Percentiles rank a stretch among this genome's conserved stretches.
Conservation (phyloP, 805 yeast genomes). For the Monosporozyma unispora region DNA sequence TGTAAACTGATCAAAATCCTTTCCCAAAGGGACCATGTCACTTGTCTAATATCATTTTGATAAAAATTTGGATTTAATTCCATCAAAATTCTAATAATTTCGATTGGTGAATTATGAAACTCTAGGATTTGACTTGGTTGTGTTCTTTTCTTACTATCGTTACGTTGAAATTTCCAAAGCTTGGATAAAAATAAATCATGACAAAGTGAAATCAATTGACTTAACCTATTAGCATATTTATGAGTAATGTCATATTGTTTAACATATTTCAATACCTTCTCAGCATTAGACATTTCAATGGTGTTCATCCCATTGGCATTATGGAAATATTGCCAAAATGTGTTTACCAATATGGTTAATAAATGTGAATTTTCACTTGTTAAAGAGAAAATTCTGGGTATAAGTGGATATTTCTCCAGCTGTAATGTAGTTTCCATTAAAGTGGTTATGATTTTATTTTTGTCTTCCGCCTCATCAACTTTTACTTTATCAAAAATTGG, state of each 20-base stretch:
- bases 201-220: not conserved
- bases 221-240: not conserved
- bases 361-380: not conserved
- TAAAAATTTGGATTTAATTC: slow-evolving; percentile 50
- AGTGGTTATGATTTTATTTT: slow-evolving; percentile 3
- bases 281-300: slow-evolving; percentile 33
- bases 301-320: slow-evolving; percentile 34
- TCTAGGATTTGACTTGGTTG: slow-evolving; percentile 19
- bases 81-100: slow-evolving; percentile 35
- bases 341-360: slow-evolving; percentile 12
- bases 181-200: not conserved
- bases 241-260: not conserved
- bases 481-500: slow-evolving; percentile 8
- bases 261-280: slow-evolving; percentile 4
- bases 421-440: slow-evolving; percentile 25
- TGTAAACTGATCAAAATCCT: slow-evolving; percentile 35
- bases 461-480: slow-evolving; percentile 6
- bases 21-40: slow-evolving; percentile 33
- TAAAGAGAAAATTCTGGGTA: not conserved
- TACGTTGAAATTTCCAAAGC: not conserved
- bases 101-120: slow-evolving; percentile 26
- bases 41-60: slow-evolving; percentile 29
- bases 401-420: slow-evolving; percentile 15
- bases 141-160: not conserved
- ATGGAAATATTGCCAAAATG: slow-evolving; percentile 37